Evolutionary conservation across 129 eudicot species (phyloP), one percentile per base, ranked within the genome.

Genomic region (Flaveria trinervia): DNA sequence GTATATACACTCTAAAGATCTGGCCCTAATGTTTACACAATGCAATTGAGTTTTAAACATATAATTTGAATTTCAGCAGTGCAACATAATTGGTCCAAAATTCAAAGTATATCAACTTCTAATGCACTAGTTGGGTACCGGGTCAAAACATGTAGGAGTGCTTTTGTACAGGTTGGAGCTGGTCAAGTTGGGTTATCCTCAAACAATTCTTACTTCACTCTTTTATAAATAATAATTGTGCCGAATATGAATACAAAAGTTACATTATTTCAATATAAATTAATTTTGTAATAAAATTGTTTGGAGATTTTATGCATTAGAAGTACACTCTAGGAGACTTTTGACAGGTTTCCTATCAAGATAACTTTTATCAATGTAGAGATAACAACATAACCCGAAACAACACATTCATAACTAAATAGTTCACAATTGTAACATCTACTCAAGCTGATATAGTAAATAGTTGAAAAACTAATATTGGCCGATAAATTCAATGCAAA

Each of bases 371-470:
- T 13, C 6, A 12, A 12, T 3, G 26, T 61, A 23, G 9, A 25
- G 9, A 61, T 4, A 25, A 49, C 22, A 65, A 16, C 46, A 65
- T 36, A 30, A 8, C 45, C 48, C 23, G 3, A 41, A 9, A 54
- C 25, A 14, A 72, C 66, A 9, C 76, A 72, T 17, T 50, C n/a
- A 39, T 26, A 70, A 70, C 45, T 49, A 48, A 50, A 70, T 26
- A n/a, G 26, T 25, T 7, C 75, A 26, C 28, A 51, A n/a, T 9
- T n/a, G 75, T 45, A 17, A 25, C n/a, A 23, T 71, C 54, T 71
- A 51, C 14, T 16, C 60, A 46, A 10, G 48, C 22, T 62, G 30
- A 33, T 62, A 26, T 3, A 11, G 10, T 39, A 28, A 68, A 48
- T 18, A 56, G 26, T 56, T 52, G 18, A 2, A 72, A 11, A 52